Evolutionary conservation across 225 moss, liverwort and hornwort species (phyloP).

Genomic region (Sphagnum tenellum): DNA sequence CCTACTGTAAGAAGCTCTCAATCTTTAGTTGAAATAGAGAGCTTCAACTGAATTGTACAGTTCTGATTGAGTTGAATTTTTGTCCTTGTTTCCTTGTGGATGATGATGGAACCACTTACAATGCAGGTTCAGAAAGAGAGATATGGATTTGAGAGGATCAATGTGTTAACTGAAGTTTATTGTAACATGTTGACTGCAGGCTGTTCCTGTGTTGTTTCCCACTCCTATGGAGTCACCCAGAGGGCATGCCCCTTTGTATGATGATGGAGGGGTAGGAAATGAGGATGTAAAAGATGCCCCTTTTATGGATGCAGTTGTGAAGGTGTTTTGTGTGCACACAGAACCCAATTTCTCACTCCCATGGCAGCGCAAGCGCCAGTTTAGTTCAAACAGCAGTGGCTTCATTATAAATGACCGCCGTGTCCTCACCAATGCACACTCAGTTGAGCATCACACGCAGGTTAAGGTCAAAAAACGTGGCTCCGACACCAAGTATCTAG

Average conservation of each 20-base stretch:
- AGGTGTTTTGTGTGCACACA: constrained; percentile 97
- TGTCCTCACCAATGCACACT: constrained; percentile 96
- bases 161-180: background rate
- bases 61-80: background rate
- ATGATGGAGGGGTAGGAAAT: constrained; percentile 59
- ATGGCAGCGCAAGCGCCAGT: constrained; percentile 97
- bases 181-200: constrained; percentile 13
- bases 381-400: constrained; percentile 95
- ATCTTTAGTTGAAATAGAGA: too few species aligned
- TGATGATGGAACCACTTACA: background rate
- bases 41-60: background rate
- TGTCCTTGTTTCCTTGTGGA: background rate
- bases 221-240: constrained; percentile 39
- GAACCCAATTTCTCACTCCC: constrained; percentile 97
- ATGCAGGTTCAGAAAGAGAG: background rate
- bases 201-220: constrained; percentile 44
- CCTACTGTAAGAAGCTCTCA: too few species aligned
- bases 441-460: constrained; percentile 98
- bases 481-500: constrained; percentile 94
- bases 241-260: constrained; percentile 44
- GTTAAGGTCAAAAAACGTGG: constrained; percentile 99
- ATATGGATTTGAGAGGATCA: background rate
- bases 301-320: constrained; percentile 99
- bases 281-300: constrained; percentile 97
- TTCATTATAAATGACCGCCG: constrained; percentile 86